These are phyloP conservation scores for Stachybotrys elegans DNA, from an alignment of 2,329 filamentous ascomycete genomes.

Conservation along the genomic window DNA sequence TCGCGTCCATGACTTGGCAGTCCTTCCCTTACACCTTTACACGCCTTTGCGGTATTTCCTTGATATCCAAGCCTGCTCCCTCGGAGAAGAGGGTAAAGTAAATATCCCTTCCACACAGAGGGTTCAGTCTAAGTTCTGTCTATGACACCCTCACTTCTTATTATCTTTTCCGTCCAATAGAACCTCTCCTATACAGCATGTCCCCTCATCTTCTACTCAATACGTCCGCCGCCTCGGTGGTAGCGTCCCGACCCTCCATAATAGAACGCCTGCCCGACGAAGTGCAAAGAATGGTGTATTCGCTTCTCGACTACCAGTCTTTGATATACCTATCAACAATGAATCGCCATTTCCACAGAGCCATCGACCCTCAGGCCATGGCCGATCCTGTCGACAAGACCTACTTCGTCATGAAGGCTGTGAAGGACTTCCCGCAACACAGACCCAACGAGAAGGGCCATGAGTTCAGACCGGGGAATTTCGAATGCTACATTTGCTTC, in stretches of 20 bases:
- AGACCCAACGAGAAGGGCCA: constrained; percentile 30
- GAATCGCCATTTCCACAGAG: constrained; percentile 27
- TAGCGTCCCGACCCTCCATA: constrained; percentile 17
- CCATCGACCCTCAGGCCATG: constrained; percentile 27
- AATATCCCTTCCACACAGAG: too few relatives aligned
- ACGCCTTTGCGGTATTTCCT: too few relatives aligned
- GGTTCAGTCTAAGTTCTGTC: too few relatives aligned
- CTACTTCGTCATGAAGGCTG: constrained; percentile 35
- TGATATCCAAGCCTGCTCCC: too few relatives aligned
- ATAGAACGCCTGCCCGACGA: constrained; percentile 29
- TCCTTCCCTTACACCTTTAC: too few relatives aligned
- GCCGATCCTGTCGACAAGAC: constrained; percentile 30
- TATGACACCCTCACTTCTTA: too few relatives aligned
- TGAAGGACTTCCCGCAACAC: constrained; percentile 34
- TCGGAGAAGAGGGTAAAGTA: too few relatives aligned
- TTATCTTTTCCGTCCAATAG: too few relatives aligned
- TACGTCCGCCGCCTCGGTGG: too few relatives aligned
- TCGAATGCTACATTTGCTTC: constrained; percentile 37
- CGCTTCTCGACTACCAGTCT: constrained; percentile 33
- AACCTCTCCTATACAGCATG: too few relatives aligned
- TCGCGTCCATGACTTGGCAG: too few relatives aligned
- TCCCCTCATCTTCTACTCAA: too few relatives aligned
- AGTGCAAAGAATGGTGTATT: constrained; percentile 27
- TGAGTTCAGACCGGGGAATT: constrained; percentile 33
- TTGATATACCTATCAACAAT: constrained; percentile 32